Percentiles rank a stretch among this genome's conserved stretches.
These are phyloP conservation scores for Fusarium pilosicola DNA, from an alignment of 2,329 filamentous ascomycete species.

Conservation along the genomic window DNA sequence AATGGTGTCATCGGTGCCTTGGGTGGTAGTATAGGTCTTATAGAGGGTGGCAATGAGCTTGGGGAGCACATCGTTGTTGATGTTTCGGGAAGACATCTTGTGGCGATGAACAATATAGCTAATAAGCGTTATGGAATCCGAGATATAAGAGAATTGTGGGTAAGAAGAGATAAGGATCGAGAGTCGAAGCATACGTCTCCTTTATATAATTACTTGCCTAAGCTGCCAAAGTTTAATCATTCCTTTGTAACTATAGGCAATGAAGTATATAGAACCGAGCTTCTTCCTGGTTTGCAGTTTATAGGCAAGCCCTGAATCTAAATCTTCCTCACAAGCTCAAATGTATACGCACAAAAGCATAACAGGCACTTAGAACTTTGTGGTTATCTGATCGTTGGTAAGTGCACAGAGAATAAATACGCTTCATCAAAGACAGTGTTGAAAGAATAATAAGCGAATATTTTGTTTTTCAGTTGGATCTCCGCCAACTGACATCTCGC, in stretches of 20 bases:
- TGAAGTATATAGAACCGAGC: not conserved
- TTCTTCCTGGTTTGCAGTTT: not conserved
- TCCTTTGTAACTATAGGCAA: accelerated
- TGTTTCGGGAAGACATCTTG: not conserved
- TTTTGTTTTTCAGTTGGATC: not conserved
- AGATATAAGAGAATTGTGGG: not conserved
- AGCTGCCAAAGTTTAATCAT: not conserved
- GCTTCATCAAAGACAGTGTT: not conserved
- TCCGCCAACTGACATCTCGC: not conserved
- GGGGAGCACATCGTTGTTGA: not conserved
- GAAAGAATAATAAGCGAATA: not conserved
- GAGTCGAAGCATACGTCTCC: not conserved
- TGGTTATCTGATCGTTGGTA: not conserved
- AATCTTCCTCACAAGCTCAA: not conserved
- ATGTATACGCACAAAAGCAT: not conserved
- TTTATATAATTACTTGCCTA: not conserved
- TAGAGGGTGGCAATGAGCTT: not conserved
- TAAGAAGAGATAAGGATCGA: not conserved
- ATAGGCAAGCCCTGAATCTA: not conserved
- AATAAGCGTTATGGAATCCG: not conserved
- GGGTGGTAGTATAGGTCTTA: accelerated
- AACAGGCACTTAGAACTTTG: not conserved
- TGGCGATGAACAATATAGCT: not conserved
- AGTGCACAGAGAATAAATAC: no score
- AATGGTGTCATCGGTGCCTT: accelerated